Base-by-base conservation (phyloP, 768 basidiomycete genomes). In the Calocera viscosa region DNA sequence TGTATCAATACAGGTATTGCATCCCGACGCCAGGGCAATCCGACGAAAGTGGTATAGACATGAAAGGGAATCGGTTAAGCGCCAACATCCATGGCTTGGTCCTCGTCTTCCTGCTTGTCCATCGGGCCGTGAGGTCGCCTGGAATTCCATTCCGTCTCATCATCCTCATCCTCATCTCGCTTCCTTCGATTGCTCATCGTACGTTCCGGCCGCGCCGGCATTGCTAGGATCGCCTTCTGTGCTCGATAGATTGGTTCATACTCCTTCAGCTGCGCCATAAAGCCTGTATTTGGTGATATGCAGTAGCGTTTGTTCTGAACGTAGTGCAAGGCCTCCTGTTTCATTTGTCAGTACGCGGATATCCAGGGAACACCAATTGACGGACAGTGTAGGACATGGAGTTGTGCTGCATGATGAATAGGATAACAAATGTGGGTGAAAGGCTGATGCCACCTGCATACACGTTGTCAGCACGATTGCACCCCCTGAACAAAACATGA, bases 191-290 rank as follows among this genome's bases (percentile, higher is more conserved):
- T 8, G 78, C 73, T 65, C 81, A 78, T 65, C 81, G 78, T 64
- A 75, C 77, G 16, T 74, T 69, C 0, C 86, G 85, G 71, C 69
- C 70, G 38, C 26, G 39, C 38, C 47, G 83, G 88, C 1, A 79
- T 76, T 2, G 84, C 84, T 34, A 60, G 24, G 19, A 91, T 81
- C 0, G 89, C 89, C 26, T 84, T 79, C 66, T 79, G 84, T 10
- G 93, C 93, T 71, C 84, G 86, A 74, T 94, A 91, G 73, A 95
- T 95, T 2, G 91, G 89, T 76, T 94, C 91, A 70, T 94, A 95
- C 79, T 94, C 93, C 91, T 95, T 94, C 74, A 95, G 88, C 75
- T 95, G 93, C 11, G 89, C 90, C 72, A 94, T 75, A 76, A 96
- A 96, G 1, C 91, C 93, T 16, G 88, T 86, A 71, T 95, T 93